A percentile compares a stretch with the other conserved stretches of the same genome.
Conservation (phyloP, 768 basidiomycete species). For the Tricholomella constricta region DNA sequence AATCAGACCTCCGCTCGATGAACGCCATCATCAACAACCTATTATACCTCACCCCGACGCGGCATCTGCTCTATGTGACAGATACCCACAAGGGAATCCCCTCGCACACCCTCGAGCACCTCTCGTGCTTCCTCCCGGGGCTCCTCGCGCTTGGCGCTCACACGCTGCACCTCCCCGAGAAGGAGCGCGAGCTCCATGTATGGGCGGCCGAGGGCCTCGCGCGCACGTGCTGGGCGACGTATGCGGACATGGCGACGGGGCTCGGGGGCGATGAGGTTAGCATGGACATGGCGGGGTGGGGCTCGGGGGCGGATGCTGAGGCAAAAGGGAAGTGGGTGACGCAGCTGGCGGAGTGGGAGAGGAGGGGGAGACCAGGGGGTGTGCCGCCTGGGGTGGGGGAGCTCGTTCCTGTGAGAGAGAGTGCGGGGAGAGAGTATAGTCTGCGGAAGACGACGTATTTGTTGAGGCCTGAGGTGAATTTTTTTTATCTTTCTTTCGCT, state of each 20-base stretch:
- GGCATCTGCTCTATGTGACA: slow-evolving; percentile 60
- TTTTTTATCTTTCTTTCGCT: not conserved
- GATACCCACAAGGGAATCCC: slow-evolving; percentile 38
- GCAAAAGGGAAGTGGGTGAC: slow-evolving; percentile 38
- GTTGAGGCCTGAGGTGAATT: slow-evolving; percentile 52
- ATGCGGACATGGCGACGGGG: slow-evolving; percentile 64
- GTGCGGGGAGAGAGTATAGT: slow-evolving; percentile 40
- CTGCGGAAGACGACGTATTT: slow-evolving; percentile 35
- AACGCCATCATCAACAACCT: slow-evolving; percentile 54
- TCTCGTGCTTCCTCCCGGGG: slow-evolving; percentile 66
- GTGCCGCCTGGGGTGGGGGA: slow-evolving; percentile 37
- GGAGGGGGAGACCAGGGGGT: slow-evolving; percentile 32
- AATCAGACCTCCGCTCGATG: slow-evolving; percentile 46
- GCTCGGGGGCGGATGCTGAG: slow-evolving; percentile 3
- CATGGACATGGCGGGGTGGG: slow-evolving; percentile 28
- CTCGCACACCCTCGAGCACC: slow-evolving; percentile 56
- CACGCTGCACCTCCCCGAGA: slow-evolving; percentile 35
- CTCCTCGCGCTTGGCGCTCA: slow-evolving; percentile 60
- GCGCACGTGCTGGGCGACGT: slow-evolving; percentile 62
- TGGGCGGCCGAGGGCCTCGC: slow-evolving; percentile 68
- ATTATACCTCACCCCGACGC: slow-evolving; percentile 52
- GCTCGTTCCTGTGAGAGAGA: slow-evolving; percentile 16
- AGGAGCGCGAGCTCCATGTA: slow-evolving; percentile 45
- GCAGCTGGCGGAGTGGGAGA: slow-evolving; percentile 45
- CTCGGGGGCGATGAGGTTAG: slow-evolving; percentile 59